Evolutionary conservation across 2,329 filamentous ascomycete species (phyloP).

Genomic region (Talaromyces marneffei): DNA sequence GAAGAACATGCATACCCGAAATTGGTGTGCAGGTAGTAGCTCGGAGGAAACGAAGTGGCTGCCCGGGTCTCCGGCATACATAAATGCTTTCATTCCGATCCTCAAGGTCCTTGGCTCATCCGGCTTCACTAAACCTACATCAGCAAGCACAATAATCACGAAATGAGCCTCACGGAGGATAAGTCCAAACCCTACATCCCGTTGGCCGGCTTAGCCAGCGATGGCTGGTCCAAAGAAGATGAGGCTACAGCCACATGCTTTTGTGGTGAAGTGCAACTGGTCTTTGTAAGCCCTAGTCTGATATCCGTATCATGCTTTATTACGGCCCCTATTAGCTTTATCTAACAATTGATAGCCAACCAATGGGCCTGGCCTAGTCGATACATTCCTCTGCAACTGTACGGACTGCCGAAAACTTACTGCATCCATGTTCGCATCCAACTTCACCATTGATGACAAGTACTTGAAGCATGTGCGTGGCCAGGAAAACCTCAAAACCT

Average conservation of each 20-base stretch:
- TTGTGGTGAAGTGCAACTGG: conserved; percentile 10
- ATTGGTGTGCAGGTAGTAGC: not conserved
- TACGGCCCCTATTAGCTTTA: not conserved
- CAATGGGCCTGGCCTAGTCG: conserved; percentile 28
- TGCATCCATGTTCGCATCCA: conserved; percentile 57
- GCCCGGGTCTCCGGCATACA: not conserved
- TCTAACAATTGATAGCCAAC: conserved; percentile 1
- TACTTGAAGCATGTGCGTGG: conserved; percentile 49
- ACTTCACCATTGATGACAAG: conserved; percentile 48
- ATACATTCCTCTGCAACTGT: conserved; percentile 56
- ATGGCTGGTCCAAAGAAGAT: conserved; percentile 1
- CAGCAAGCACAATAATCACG: not conserved
- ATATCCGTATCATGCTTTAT: not conserved
- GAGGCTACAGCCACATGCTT: conserved; percentile 11
- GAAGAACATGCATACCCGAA: not conserved
- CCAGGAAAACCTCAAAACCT: conserved; percentile 45
- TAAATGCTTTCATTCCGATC: not conserved
- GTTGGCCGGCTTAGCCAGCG: not conserved
- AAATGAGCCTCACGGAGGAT: not conserved
- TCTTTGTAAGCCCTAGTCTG: not conserved
- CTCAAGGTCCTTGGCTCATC: not conserved
- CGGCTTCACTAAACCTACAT: not conserved
- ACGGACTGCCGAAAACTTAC: conserved; percentile 58
- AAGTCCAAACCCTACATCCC: not conserved
- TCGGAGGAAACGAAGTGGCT: not conserved